phyloP scores from a whole-genome alignment of 2,329 filamentous ascomycete species.

The Aspergillus pseudoglaucus region DNA sequence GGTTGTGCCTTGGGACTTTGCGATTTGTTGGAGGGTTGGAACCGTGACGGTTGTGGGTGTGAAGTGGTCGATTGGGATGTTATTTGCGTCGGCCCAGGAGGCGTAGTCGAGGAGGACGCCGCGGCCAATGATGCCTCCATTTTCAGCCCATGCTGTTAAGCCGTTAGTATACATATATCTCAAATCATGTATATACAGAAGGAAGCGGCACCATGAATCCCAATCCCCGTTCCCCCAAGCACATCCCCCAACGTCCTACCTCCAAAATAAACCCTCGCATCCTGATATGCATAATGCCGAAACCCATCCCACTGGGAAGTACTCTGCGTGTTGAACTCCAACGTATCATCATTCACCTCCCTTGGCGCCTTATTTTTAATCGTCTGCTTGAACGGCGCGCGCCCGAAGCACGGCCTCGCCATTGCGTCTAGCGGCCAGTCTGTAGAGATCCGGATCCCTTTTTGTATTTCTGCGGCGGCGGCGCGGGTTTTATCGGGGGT shows the following conservation, averaged over 20 bases:
- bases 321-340: slow-evolving; percentile 54
- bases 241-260: slow-evolving; percentile 35
- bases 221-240: slow-evolving; percentile 30
- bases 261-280: slow-evolving; percentile 38
- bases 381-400: slow-evolving; percentile 50
- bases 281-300: slow-evolving; percentile 37
- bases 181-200: neutral
- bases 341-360: slow-evolving; percentile 55
- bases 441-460: slow-evolving; percentile 43
- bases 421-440: slow-evolving; percentile 55
- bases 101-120: slow-evolving; percentile 45
- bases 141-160: slow-evolving; percentile 28
- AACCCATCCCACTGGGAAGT: slow-evolving; percentile 49
- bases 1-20: slow-evolving; percentile 37
- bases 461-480: slow-evolving; percentile 42
- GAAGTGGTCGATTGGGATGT: slow-evolving; percentile 35
- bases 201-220: slow-evolving; percentile 32
- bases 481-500: slow-evolving; percentile 40
- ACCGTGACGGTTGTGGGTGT: slow-evolving; percentile 40
- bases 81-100: slow-evolving; percentile 37
- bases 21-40: slow-evolving; percentile 39
- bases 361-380: slow-evolving; percentile 47
- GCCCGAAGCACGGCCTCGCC: slow-evolving; percentile 49
- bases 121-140: slow-evolving; percentile 39
- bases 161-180: neutral